Percentiles rank a stretch among this genome's conserved stretches.
Conservation (phyloP, 1,284 basidiomycete genomes). For the Tetrapyrgos nigripes region DNA sequence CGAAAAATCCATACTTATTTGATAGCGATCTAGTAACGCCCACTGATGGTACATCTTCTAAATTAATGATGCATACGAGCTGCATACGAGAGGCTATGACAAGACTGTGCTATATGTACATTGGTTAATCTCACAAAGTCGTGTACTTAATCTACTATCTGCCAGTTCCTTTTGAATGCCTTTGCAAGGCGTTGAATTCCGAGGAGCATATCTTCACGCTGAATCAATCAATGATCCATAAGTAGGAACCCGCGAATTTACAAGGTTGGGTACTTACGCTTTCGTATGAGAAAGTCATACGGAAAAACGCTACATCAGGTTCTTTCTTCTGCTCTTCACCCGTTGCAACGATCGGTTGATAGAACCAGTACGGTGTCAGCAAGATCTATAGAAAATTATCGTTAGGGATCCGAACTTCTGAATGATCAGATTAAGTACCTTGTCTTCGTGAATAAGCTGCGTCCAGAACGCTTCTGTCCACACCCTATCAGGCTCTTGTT, state of each 20-base stretch:
- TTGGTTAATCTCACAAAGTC: too few relatives aligned
- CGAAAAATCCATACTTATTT: too few relatives aligned
- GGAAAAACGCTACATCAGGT: slow-evolving; percentile 14
- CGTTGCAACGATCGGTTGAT: slow-evolving; percentile 12
- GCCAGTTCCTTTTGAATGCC: slow-evolving; percentile 9
- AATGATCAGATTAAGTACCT: not conserved
- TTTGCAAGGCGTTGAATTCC: slow-evolving; percentile 18
- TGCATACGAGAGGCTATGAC: too few relatives aligned
- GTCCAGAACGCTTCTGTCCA: slow-evolving; percentile 17
- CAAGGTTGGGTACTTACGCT: slow-evolving; percentile 9
- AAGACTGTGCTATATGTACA: too few relatives aligned
- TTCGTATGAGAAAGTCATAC: slow-evolving; percentile 14
- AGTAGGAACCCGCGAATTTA: not conserved
- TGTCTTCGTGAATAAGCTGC: slow-evolving; percentile 13
- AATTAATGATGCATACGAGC: too few relatives aligned
- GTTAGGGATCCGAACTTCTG: not conserved
- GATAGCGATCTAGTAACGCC: too few relatives aligned
- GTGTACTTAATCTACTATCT: not conserved
- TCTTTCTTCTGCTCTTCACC: slow-evolving; percentile 6
- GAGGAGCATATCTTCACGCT: slow-evolving; percentile 20
- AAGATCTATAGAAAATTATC: slow-evolving; percentile 9
- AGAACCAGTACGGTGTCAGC: slow-evolving; percentile 15
- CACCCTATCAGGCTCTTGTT: slow-evolving; percentile 21
- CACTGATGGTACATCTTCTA: too few relatives aligned
- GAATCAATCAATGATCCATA: not conserved